A percentile compares a stretch with the other conserved stretches of the same genome.
Conservation (phyloP, 441 rosid species). For the Erysimum cheiri region DNA sequence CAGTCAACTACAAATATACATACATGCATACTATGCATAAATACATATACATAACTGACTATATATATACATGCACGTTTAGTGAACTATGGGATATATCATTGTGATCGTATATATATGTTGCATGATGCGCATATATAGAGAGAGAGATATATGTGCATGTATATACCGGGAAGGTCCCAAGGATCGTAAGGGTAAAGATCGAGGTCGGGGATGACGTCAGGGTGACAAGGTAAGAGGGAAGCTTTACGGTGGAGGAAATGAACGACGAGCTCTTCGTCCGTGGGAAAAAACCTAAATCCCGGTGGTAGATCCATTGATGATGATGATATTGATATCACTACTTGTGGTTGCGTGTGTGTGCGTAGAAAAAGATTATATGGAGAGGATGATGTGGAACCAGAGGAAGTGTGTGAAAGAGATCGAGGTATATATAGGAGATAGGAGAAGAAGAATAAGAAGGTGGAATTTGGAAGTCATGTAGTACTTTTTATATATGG, state of each 20-base stretch:
- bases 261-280: slow-evolving; percentile 90
- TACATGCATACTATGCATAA: slow-evolving; percentile 22
- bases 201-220: slow-evolving; percentile 91
- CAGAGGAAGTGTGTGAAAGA: slow-evolving; percentile 46
- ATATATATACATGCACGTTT: slow-evolving; percentile 24
- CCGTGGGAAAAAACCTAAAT: slow-evolving; percentile 80
- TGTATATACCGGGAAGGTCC: slow-evolving; percentile 75
- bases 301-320: slow-evolving; percentile 81
- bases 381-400: slow-evolving; percentile 42
- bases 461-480: slow-evolving; percentile 41
- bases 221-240: slow-evolving; percentile 84
- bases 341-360: slow-evolving; percentile 28
- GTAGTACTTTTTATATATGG: slow-evolving; percentile 20
- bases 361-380: slow-evolving; percentile 20
- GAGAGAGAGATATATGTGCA: slow-evolving; percentile 8
- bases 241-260: slow-evolving; percentile 88
- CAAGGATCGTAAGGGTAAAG: slow-evolving; percentile 84
- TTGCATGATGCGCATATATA: slow-evolving; percentile 22
- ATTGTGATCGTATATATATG: slow-evolving; percentile 1
- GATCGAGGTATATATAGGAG: slow-evolving; percentile 43
- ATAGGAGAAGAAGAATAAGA: slow-evolving; percentile 24
- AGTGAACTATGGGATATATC: slow-evolving; percentile 5
- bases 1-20: slow-evolving; percentile 17
- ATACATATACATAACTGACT: neutral
- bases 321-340: slow-evolving; percentile 17